Percentiles rank a stretch among this genome's conserved stretches.
These are phyloP conservation scores for Saccharomycopsis javanensis DNA, from an alignment of 805 yeast species.

Conservation along the genomic window DNA sequence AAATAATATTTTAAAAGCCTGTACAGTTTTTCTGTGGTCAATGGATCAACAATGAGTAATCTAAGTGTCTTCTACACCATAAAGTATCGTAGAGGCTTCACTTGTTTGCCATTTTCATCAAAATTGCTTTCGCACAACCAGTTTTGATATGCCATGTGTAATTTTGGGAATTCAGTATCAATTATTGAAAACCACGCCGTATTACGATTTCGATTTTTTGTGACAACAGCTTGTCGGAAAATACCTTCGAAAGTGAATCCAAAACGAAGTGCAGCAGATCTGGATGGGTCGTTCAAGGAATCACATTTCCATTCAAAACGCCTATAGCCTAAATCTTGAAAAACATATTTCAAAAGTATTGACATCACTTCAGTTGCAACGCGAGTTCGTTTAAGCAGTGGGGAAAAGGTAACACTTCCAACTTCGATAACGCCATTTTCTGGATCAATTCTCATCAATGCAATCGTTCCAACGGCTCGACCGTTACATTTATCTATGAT, in stretches of 20 bases:
- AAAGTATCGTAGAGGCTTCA: not conserved
- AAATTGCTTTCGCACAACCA: conserved; percentile 26
- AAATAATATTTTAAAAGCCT: not conserved
- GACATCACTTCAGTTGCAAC: conserved; percentile 28
- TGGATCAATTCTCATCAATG: conserved; percentile 25
- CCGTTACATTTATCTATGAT: conserved; percentile 20
- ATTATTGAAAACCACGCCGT: conserved; percentile 27
- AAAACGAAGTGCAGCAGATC: conserved; percentile 25
- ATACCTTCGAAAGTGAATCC: conserved; percentile 28
- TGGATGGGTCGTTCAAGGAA: conserved; percentile 25
- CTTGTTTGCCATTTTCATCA: conserved; percentile 18
- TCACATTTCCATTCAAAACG: conserved; percentile 30
- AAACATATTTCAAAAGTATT: conserved; percentile 24
- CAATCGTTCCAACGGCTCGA: conserved; percentile 24
- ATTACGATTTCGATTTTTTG: conserved; percentile 26
- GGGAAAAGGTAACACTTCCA: conserved; percentile 25
- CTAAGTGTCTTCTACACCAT: conserved; percentile 1
- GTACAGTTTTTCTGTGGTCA: not conserved
- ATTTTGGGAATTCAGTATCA: conserved; percentile 26
- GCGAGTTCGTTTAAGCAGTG: conserved; percentile 19
- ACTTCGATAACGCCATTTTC: conserved; percentile 24
- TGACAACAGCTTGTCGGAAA: conserved; percentile 25
- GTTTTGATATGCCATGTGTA: conserved; percentile 21
- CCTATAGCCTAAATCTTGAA: conserved; percentile 25
- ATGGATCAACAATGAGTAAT: not conserved